phyloP scores from a whole-genome alignment of 2,329 filamentous ascomycete species.

The Simplicillium aogashimaense region DNA sequence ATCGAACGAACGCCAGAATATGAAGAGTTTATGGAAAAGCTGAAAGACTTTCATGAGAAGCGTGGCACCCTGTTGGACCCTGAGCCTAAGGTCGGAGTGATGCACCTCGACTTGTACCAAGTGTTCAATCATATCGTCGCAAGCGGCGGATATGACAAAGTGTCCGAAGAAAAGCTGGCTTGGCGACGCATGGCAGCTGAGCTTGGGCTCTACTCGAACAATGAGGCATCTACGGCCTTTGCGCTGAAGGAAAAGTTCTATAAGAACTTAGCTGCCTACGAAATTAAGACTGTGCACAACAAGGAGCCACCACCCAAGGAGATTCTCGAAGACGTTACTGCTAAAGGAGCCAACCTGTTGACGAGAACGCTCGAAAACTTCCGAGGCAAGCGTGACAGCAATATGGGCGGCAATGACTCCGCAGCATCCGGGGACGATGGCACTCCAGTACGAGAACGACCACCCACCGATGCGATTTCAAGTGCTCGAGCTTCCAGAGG shows the following conservation, averaged over 20 bases:
- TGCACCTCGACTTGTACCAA: slow-evolving; percentile 66
- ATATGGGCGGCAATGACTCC: slow-evolving; percentile 44
- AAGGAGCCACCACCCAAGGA: slow-evolving; percentile 80
- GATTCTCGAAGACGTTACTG: slow-evolving; percentile 79
- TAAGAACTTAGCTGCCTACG: slow-evolving; percentile 79
- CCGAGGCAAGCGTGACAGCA: slow-evolving; percentile 34
- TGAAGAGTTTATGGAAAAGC: slow-evolving; percentile 65
- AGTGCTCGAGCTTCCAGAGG: slow-evolving; percentile 51
- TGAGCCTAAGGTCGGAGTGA: slow-evolving; percentile 70
- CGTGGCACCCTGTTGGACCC: slow-evolving; percentile 71
- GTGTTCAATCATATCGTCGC: slow-evolving; percentile 69
- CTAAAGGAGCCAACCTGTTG: slow-evolving; percentile 73
- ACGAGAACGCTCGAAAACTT: slow-evolving; percentile 73
- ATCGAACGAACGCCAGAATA: slow-evolving; percentile 61
- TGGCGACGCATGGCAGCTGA: slow-evolving; percentile 74
- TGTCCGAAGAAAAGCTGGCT: slow-evolving; percentile 73
- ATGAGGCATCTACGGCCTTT: slow-evolving; percentile 77
- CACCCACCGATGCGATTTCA: slow-evolving; percentile 39
- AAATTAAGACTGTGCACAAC: slow-evolving; percentile 68
- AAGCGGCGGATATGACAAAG: slow-evolving; percentile 77
- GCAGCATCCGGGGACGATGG: slow-evolving; percentile 51
- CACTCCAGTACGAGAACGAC: slow-evolving; percentile 45
- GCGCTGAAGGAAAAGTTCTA: slow-evolving; percentile 82
- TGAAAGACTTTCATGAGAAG: slow-evolving; percentile 66
- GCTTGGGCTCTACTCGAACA: slow-evolving; percentile 63